These are phyloP conservation scores for Trichaptum fuscoviolaceum DNA, from an alignment of 768 basidiomycete species.

Conservation along the genomic window DNA sequence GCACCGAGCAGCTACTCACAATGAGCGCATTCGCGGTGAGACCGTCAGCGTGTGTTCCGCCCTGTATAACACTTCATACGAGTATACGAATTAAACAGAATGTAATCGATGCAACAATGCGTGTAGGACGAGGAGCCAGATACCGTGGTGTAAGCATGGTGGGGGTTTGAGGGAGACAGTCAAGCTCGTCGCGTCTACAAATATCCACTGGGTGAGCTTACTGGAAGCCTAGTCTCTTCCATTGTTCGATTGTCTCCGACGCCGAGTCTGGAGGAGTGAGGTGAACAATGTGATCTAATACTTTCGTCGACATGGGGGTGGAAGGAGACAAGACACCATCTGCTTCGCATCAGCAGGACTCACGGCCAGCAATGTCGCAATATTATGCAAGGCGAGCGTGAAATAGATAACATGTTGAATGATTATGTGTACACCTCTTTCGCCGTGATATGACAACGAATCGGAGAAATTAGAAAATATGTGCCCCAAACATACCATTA, in stretches of 20 bases:
- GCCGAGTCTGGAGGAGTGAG: conserved; percentile 62
- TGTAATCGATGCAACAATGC: too few species aligned
- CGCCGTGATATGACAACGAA: too few species aligned
- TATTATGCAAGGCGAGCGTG: not conserved
- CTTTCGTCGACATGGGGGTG: conserved; percentile 28
- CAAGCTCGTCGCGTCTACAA: not conserved
- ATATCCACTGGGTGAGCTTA: conserved; percentile 25
- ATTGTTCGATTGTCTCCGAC: conserved; percentile 42
- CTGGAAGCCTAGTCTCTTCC: conserved; percentile 63
- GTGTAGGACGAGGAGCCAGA: too few species aligned
- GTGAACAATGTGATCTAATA: conserved; percentile 66
- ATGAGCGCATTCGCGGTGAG: conserved; percentile 62
- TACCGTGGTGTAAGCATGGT: not conserved
- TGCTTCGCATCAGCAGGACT: too few species aligned
- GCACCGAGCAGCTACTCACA: conserved; percentile 27
- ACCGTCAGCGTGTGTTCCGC: conserved; percentile 62
- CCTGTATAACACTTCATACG: conserved; percentile 51
- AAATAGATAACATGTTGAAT: too few species aligned
- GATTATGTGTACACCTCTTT: too few species aligned
- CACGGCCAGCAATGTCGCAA: not conserved
- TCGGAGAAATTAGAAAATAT: too few species aligned
- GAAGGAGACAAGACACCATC: not conserved
- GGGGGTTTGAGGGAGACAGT: not conserved
- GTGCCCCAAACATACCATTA: too few species aligned
- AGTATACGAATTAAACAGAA: not conserved